phyloP scores from a whole-genome alignment of 495 filamentous ascomycete species.

The Aspergillus baeticus region DNA sequence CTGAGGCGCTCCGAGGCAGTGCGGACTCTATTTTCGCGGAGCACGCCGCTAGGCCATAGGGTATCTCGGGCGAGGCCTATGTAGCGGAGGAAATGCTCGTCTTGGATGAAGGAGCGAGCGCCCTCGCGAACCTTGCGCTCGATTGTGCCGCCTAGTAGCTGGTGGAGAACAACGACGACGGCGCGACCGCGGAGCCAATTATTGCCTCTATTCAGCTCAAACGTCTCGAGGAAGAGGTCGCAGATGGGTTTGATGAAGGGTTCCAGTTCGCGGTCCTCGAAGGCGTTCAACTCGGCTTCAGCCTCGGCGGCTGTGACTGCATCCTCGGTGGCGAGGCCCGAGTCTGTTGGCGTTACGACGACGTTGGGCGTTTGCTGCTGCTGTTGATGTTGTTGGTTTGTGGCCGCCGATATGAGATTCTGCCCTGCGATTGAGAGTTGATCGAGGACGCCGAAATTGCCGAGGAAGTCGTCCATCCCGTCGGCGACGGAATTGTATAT shows the following conservation, averaged over 20 bases:
- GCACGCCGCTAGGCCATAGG: constrained; percentile 77
- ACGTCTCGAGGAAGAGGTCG: constrained; percentile 94
- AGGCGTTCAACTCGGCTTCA: constrained; percentile 91
- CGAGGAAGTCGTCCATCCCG: constrained; percentile 96
- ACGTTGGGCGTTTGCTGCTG: too few species aligned
- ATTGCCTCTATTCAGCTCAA: constrained; percentile 90
- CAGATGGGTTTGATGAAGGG: constrained; percentile 98
- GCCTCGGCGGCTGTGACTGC: constrained; percentile 78
- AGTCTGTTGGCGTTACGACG: constrained; percentile 33
- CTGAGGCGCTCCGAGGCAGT: constrained; percentile 66
- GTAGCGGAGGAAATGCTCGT: constrained; percentile 76
- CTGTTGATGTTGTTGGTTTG: constrained; percentile 56
- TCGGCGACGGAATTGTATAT: constrained; percentile 96
- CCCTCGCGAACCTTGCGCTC: constrained; percentile 90
- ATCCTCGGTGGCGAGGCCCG: constrained; percentile 51
- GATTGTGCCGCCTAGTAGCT: constrained; percentile 78
- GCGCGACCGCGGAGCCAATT: constrained; percentile 93
- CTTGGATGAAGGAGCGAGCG: constrained; percentile 64
- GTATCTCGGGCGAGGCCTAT: constrained; percentile 64
- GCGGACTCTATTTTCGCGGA: constrained; percentile 53
- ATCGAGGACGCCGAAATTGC: constrained; percentile 93
- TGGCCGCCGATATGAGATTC: constrained; percentile 86
- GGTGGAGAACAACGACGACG: constrained; percentile 78
- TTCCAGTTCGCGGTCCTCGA: constrained; percentile 83
- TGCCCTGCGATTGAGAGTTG: constrained; percentile 91